Evolutionary conservation across 2,329 filamentous ascomycete genomes (phyloP), one percentile per base, ranked within the genome.

Genomic region (Zasmidium cellare): DNA sequence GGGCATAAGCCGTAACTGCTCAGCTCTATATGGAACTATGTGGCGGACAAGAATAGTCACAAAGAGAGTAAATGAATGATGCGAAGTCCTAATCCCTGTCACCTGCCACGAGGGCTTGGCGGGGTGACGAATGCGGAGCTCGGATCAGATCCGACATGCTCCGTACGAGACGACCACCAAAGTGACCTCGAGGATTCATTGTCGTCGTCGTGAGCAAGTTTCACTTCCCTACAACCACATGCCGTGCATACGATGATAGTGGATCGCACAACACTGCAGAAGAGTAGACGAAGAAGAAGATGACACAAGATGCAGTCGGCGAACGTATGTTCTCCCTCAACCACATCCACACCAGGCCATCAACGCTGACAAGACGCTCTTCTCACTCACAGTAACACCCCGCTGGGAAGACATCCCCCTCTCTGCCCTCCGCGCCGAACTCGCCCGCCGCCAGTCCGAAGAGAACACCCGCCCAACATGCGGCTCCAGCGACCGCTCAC

Each of bases 381-480:
- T n/a, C n/a, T n/a, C n/a, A n/a, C 46, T 41, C 24, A n/a, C 47
- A 64, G 56, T 64, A 56, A 52, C 54, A 52, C 51, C 60, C 31
- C 53, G 69, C 61, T 77, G 74, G 71, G 63, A 69, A 53, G 69
- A 75, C 57, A 69, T 79, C 24, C 75, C 78, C 14, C 74, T 75
- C 49, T 68, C 73, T 49, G 58, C 80, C 49, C 77, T 84, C 38
- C 77, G 72, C 59, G 77, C 76, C 35, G 81, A 84, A 71, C 71
- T 84, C 31, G 71, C 70, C 54, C 75, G 80, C 65, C 73, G 82
- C 69, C 76, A 81, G 66, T 71, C 76, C 52, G 67, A 67, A n/a
- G 71, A 71, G n/a, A 28, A 5, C 41, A 66, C 69, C 24, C 75
- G 77, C 57, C 82, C 83, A n/a, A 64, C 72, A 46, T 85, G 83